Evolutionary conservation across 2,329 filamentous ascomycete species (phyloP).

Genomic region (Metarhizium rileyi): DNA sequence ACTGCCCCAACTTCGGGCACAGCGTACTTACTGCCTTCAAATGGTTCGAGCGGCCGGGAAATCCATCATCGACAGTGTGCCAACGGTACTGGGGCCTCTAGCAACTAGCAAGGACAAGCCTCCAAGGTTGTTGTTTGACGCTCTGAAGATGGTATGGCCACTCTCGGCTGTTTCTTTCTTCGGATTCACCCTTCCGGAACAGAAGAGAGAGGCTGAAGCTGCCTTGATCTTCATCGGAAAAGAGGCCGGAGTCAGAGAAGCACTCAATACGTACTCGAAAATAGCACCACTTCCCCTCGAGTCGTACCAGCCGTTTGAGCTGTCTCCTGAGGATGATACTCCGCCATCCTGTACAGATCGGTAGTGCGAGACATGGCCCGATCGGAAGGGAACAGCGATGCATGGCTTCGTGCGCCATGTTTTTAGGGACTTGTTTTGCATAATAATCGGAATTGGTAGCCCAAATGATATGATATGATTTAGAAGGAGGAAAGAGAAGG

Average conservation of each 20-base stretch:
- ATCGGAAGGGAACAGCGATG: neutral
- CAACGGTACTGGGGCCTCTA: conserved; percentile 16
- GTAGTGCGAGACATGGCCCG: neutral
- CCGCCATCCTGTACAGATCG: neutral
- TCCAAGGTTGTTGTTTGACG: conserved; percentile 26
- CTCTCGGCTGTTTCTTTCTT: conserved; percentile 22
- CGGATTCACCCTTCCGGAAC: conserved; percentile 17
- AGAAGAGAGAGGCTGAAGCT: conserved; percentile 17
- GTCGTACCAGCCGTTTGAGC: conserved; percentile 14
- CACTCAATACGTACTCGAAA: conserved; percentile 16
- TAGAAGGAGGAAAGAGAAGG: neutral
- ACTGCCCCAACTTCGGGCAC: conserved; percentile 14
- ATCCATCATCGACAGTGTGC: conserved; percentile 19
- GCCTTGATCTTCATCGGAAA: conserved; percentile 24
- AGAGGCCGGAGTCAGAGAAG: conserved; percentile 28
- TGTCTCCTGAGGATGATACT: neutral
- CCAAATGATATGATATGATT: no score
- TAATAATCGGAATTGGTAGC: neutral
- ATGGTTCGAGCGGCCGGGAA: conserved; percentile 18
- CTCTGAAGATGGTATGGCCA: conserved; percentile 29
- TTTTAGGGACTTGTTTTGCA: neutral
- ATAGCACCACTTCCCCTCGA: conserved; percentile 16
- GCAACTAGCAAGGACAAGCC: conserved; percentile 16
- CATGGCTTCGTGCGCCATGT: neutral
- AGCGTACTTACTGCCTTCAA: conserved; percentile 19